These are phyloP conservation scores for Malassezia dermatis DNA, from an alignment of 1,284 basidiomycete species.

Conservation along the genomic window DNA sequence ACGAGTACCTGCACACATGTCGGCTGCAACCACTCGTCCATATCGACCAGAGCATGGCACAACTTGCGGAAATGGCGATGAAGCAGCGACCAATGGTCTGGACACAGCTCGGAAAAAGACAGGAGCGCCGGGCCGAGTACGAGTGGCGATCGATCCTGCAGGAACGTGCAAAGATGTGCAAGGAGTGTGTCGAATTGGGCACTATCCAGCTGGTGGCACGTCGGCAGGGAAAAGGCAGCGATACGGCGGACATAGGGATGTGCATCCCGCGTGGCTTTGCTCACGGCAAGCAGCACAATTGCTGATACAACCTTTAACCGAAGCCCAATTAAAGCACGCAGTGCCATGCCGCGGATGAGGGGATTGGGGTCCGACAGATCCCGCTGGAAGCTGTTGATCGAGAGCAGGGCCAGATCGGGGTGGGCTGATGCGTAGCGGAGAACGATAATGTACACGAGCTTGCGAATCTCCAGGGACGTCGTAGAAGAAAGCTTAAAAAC, in stretches of 20 bases:
- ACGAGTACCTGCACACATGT: slow-evolving; percentile 67
- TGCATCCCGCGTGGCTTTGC: slow-evolving; percentile 76
- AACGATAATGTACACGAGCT: slow-evolving; percentile 94
- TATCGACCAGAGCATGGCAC: slow-evolving; percentile 72
- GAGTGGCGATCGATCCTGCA: slow-evolving; percentile 73
- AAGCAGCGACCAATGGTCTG: slow-evolving; percentile 57
- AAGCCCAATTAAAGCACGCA: slow-evolving; percentile 85
- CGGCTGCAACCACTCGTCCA: slow-evolving; percentile 92
- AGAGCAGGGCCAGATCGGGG: slow-evolving; percentile 85
- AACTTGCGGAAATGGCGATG: slow-evolving; percentile 79
- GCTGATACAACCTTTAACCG: slow-evolving; percentile 74
- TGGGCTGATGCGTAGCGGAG: slow-evolving; percentile 64
- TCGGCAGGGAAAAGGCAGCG: slow-evolving; percentile 77
- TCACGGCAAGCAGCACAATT: slow-evolving; percentile 76
- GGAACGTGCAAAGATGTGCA: slow-evolving; percentile 62
- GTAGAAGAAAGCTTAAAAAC: slow-evolving; percentile 44
- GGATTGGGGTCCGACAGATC: slow-evolving; percentile 86
- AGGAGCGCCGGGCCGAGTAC: slow-evolving; percentile 75
- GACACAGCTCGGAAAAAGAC: slow-evolving; percentile 55
- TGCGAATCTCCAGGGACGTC: slow-evolving; percentile 72
- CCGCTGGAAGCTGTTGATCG: slow-evolving; percentile 98
- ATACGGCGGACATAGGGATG: slow-evolving; percentile 90
- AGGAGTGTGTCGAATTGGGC: slow-evolving; percentile 64
- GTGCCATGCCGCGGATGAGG: slow-evolving; percentile 73
- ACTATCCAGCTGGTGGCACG: slow-evolving; percentile 57